phyloP scores from a whole-genome alignment of 2,329 filamentous ascomycete genomes.

The Westerdykella sp. region DNA sequence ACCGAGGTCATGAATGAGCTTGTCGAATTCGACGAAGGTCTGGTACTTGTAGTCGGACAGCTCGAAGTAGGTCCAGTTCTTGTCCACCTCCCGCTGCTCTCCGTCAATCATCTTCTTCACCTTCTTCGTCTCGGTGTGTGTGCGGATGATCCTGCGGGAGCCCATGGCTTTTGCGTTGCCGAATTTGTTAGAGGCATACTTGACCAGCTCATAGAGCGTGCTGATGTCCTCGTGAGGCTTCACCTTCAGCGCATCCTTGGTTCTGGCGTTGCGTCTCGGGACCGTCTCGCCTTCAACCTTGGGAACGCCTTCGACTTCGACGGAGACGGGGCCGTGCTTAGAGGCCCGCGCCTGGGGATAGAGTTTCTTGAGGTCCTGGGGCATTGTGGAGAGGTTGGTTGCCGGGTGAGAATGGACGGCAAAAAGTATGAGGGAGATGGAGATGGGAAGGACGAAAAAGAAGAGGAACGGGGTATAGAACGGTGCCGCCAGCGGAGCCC shows the following conservation, averaged over 20 bases:
- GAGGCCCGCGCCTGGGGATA: constrained; percentile 43
- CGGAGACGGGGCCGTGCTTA: constrained; percentile 67
- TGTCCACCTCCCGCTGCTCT: constrained; percentile 71
- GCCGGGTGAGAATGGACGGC: constrained; percentile 9
- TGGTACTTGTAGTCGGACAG: constrained; percentile 69
- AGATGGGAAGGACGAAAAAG: constrained; percentile 3
- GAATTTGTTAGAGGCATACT: constrained; percentile 56
- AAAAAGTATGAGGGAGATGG: constrained; percentile 16
- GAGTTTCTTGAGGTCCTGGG: constrained; percentile 43
- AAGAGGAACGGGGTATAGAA: constrained; percentile 7
- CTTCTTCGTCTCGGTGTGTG: constrained; percentile 81
- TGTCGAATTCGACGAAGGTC: constrained; percentile 73
- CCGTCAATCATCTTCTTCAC: constrained; percentile 83
- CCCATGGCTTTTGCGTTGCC: constrained; percentile 53
- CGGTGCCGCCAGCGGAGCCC: constrained; percentile 18
- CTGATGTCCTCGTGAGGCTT: constrained; percentile 62
- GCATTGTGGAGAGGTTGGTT: constrained; percentile 20
- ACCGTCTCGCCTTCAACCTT: constrained; percentile 76
- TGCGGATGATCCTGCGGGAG: constrained; percentile 65
- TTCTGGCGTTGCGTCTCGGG: constrained; percentile 66
- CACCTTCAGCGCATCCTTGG: constrained; percentile 63
- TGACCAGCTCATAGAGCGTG: constrained; percentile 75
- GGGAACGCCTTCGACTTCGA: constrained; percentile 63
- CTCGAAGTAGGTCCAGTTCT: constrained; percentile 89
- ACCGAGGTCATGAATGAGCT: constrained; percentile 62